Conservation (phyloP, 148 eudicot genomes). For the Rhododendron henanense region DNA sequence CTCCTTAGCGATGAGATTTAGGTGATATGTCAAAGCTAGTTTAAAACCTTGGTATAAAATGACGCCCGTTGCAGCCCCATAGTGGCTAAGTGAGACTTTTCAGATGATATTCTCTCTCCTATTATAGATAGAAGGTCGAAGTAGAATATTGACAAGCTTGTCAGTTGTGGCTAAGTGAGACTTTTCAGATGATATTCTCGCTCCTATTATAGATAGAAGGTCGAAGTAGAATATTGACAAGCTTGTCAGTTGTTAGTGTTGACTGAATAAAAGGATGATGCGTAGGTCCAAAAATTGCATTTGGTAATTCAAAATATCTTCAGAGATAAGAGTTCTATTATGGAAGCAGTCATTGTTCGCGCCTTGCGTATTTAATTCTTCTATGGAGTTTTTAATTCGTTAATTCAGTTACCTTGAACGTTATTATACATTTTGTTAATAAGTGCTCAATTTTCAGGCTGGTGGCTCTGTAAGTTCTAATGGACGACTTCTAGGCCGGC, state of each 20-base stretch:
- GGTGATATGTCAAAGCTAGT: background rate
- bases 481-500: slow-evolving; percentile 85
- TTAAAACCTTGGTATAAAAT: background rate
- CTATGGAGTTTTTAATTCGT: background rate
- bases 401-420: background rate
- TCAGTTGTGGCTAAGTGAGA: background rate
- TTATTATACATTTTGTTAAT: background rate
- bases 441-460: slow-evolving; percentile 39
- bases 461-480: slow-evolving; percentile 79
- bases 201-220: background rate
- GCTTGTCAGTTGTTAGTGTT: background rate
- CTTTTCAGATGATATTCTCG: background rate
- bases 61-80: background rate
- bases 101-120: background rate
- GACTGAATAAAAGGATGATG: background rate
- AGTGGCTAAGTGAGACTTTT: background rate
- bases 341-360: background rate
- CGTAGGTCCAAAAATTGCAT: background rate
- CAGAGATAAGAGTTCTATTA: background rate
- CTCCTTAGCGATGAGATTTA: background rate
- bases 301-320: background rate
- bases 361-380: background rate
- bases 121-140: background rate
- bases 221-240: background rate
- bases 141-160: background rate